Base-by-base conservation (phyloP, 2,329 filamentous ascomycete genomes). In the Albophoma yamanashiensis region DNA sequence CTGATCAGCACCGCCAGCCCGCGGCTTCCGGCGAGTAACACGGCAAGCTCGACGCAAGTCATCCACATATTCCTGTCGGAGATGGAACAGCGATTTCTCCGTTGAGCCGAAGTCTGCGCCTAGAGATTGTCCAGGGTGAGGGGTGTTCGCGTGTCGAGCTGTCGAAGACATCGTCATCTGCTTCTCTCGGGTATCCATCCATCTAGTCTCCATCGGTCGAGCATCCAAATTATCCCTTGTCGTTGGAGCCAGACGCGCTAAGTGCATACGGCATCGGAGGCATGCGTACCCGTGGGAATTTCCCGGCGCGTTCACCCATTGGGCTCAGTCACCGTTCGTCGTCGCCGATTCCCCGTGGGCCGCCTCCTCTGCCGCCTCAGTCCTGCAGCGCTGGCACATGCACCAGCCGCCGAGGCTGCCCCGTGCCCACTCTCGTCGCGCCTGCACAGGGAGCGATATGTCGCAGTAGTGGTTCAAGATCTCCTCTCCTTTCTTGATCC, bases 381-480 rank as follows among this genome's bases (percentile, higher is more conserved):
- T 86, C 31, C 87, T 76, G 74, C 94, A 99, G 64, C 94, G 83
- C 62, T 82, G 77, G 75, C 94, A 99, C 80, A 90, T 87, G 75
- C 94, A 99, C 74, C 85, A 86, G 0, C 94, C 94, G 0, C 94
- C 94, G 58, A 99, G 78, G 61, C 91, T 92, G 6, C 93, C 94
- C 55, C 80, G 79, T 5, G 92, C 91, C 92, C 93, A 97, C 68
- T 95, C 92, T 63, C 94, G 84, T 60, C 94, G 83, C 70, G 94
- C 84, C 65, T 87, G 83, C 2, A 97, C 92, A 0, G 84, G 81
- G 61, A 97, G 71, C 25, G 84, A 80, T 58, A 96, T 81, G 75
- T 97, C 94, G 71, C 92, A 97, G 72, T 99, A 99, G 74, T 97
- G 93, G 70, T 92, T 96, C 63, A 96, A 73, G 53, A 97, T 86